These are phyloP conservation scores for Penicillium verrucosum DNA, from an alignment of 2,329 filamentous ascomycete genomes.

Conservation along the genomic window DNA sequence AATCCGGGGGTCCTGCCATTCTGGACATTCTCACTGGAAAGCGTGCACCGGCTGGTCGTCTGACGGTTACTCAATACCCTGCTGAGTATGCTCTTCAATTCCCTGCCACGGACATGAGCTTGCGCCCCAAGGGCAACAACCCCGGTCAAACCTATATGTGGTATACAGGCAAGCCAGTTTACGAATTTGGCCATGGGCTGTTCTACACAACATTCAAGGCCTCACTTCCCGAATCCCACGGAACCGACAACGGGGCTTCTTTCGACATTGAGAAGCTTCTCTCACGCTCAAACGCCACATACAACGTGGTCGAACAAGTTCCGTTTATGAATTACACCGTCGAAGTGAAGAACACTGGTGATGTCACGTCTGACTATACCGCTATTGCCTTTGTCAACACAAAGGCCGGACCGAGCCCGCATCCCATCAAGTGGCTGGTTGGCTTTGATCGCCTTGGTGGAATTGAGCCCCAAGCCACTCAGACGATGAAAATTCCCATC, in stretches of 20 bases:
- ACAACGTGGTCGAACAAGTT: conserved; percentile 32
- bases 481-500: conserved; percentile 34
- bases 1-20: conserved; percentile 43
- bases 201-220: conserved; percentile 44
- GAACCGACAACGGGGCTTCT: background rate
- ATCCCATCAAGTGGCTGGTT: conserved; percentile 44
- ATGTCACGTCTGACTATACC: conserved; percentile 39
- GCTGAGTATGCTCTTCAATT: conserved; percentile 43
- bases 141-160: conserved; percentile 48
- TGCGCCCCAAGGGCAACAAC: conserved; percentile 38
- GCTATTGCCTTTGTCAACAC: conserved; percentile 41
- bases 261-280: conserved; percentile 38
- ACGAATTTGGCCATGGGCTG: conserved; percentile 44
- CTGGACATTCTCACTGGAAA: conserved; percentile 44
- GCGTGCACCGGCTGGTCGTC: conserved; percentile 42
- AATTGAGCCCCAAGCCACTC: conserved; percentile 23
- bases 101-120: conserved; percentile 41
- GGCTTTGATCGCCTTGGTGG: conserved; percentile 36
- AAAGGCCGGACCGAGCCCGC: conserved; percentile 40
- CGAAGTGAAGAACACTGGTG: conserved; percentile 38
- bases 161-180: conserved; percentile 41
- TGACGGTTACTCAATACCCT: conserved; percentile 41
- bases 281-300: conserved; percentile 25
- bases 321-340: conserved; percentile 40
- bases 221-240: conserved; percentile 1